Percentiles rank a stretch among this genome's conserved stretches.
Conservation (phyloP, 768 basidiomycete species). For the Hortiboletus flavorubellus region DNA sequence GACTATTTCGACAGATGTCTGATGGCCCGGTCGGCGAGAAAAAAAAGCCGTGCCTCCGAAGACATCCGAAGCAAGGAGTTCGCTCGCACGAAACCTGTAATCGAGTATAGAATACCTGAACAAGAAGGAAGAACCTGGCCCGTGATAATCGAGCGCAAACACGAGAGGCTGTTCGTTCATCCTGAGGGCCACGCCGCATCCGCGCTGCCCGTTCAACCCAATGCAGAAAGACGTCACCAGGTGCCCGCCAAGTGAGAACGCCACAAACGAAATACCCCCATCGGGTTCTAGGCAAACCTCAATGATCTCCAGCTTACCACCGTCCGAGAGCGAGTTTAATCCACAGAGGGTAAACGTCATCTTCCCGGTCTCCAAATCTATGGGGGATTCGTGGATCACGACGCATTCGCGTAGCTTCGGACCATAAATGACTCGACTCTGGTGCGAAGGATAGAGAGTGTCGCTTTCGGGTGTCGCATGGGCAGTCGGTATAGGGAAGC, state of each 20-base stretch:
- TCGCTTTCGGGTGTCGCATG: background rate
- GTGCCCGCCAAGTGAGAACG: background rate
- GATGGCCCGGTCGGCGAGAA: background rate
- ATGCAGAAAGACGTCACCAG: background rate
- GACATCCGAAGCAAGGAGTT: background rate
- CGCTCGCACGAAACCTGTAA: background rate
- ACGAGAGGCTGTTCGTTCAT: background rate
- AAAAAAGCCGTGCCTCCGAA: conserved; percentile 3
- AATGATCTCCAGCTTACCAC: background rate
- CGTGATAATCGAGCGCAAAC: background rate
- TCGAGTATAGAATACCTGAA: background rate
- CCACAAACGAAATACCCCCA: background rate
- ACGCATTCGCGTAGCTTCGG: background rate
- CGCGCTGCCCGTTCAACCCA: background rate
- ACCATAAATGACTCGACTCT: background rate
- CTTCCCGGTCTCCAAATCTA: background rate
- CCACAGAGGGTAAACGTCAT: background rate
- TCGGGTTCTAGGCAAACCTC: conserved; percentile 8
- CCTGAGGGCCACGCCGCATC: background rate
- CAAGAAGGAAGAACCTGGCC: background rate
- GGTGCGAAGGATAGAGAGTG: conserved; percentile 1
- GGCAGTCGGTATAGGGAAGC: conserved; percentile 1
- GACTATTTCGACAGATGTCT: background rate
- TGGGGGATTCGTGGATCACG: conserved; percentile 1
- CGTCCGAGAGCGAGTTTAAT: background rate